Conservation (phyloP, 345 rosid species). For the Diplotaxis tenuifolia region DNA sequence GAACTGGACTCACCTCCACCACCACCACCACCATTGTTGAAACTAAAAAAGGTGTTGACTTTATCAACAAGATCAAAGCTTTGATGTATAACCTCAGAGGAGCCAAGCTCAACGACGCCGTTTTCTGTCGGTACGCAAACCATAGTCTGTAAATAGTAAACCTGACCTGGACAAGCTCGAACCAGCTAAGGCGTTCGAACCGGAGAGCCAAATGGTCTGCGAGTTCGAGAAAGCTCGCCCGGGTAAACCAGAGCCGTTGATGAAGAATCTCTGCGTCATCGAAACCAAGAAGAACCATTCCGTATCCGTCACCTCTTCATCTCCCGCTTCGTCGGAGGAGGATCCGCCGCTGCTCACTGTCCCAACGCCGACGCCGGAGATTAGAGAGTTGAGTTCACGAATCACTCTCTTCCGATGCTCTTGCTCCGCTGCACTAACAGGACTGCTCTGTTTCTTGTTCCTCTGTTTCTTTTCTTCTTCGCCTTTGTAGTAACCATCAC, state of each 20-base stretch:
- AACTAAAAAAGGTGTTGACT: conserved; percentile 67
- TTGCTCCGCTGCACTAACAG: conserved; percentile 51
- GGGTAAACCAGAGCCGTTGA: conserved; percentile 66
- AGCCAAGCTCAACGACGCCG: too few species aligned
- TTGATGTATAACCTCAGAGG: conserved; percentile 50
- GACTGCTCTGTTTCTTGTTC: conserved; percentile 42
- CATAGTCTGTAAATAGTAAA: conserved; percentile 76
- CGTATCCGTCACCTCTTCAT: conserved; percentile 95
- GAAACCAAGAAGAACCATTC: too few species aligned
- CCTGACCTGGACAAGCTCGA: conserved; percentile 72
- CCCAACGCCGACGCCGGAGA: conserved; percentile 50
- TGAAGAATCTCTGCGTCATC: conserved; percentile 79
- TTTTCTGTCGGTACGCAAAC: conserved; percentile 69
- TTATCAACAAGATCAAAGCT: conserved; percentile 84
- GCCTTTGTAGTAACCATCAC: conserved; percentile 89
- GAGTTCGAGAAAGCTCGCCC: conserved; percentile 62
- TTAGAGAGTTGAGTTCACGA: conserved; percentile 83
- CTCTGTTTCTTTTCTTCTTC: conserved; percentile 58
- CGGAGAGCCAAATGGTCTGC: conserved; percentile 67
- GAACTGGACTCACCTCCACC: too few species aligned
- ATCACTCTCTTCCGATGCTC: conserved; percentile 87
- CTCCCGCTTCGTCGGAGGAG: conserved; percentile 49
- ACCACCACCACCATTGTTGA: too few species aligned
- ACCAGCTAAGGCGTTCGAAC: conserved; percentile 52
- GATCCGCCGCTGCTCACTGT: neutral